Base-by-base conservation (phyloP, 2,329 filamentous ascomycete genomes). In the Chaetomium sp. region DNA sequence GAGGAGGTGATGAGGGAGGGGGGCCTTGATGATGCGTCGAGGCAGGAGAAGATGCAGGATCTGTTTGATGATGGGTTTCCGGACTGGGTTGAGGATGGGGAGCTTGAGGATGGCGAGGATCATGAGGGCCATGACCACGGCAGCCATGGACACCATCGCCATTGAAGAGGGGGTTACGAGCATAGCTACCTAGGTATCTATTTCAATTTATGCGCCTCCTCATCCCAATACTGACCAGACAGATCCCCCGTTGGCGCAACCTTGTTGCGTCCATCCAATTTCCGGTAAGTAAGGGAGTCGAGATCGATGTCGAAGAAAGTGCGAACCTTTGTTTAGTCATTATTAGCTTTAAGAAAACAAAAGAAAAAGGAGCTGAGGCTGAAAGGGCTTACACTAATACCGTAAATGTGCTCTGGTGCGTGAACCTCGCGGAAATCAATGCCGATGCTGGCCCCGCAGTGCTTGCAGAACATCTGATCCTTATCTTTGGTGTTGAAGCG, bases 391-490 rank as follows among this genome's bases (percentile, higher is more conserved):
- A 82, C 80, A 64, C 77, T 82, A 62, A 83, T 76, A 3, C 80
- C 81, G 65, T 80, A 82, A 0, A 66, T 67, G 50, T 75, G 72
- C 13, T 70, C 68, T 6, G 72, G 70, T 58, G 65, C 65, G 21
- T 62, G 57, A 2, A 62, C 58, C 25, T 75, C 72, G n/a, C 69
- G 65, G 67, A 81, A 82, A 67, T 83, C 81, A 63, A 83, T 81
- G 1, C 78, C 79, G 21, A 83, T 73, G 67, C 79, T 82, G 31
- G 77, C 73, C 16, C 81, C 80, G 70, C 81, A 83, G 65, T 77
- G 76, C 33, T 76, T 75, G 65, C 81, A 83, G 68, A 82, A 83
- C 74, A 83, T 76, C 69, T 82, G 81, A 65, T 81, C 80, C 65
- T 78, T 79, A 51, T 72, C 64, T 71, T 81, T 80, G 53, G 78